A percentile compares a stretch with the other conserved stretches of the same genome.
Evolutionary conservation across 768 basidiomycete genomes (phyloP).

Genomic region (Cystoderma amianthinum): DNA sequence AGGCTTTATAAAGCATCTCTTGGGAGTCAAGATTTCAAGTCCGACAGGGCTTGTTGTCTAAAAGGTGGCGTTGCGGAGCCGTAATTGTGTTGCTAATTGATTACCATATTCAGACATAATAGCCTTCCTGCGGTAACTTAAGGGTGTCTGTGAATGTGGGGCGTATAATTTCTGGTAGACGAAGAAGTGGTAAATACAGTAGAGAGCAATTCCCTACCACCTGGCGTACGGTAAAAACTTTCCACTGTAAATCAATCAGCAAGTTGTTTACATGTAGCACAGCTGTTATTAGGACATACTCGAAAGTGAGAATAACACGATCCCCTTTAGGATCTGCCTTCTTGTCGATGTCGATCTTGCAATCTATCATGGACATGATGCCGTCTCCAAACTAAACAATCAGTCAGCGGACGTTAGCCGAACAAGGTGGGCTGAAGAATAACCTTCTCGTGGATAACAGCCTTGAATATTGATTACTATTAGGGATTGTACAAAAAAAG

Average conservation of each 20-base stretch:
- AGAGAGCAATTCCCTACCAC: not conserved
- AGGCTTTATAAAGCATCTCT: not conserved
- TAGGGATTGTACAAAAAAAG: too few relatives aligned
- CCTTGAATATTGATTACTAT: not conserved
- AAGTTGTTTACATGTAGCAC: not conserved
- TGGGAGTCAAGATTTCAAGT: not conserved
- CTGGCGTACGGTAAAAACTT: not conserved
- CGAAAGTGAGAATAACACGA: conserved; percentile 72
- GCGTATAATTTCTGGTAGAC: too few relatives aligned
- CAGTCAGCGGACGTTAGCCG: conserved; percentile 1
- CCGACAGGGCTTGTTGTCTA: not conserved
- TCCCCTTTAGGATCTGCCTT: conserved; percentile 77
- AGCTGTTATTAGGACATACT: conserved; percentile 38
- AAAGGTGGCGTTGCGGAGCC: not conserved
- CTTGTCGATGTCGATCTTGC: conserved; percentile 58
- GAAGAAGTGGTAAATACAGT: not conserved
- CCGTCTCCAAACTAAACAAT: conserved; percentile 68
- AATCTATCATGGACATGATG: conserved; percentile 88
- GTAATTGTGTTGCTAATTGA: not conserved
- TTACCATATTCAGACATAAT: too few relatives aligned
- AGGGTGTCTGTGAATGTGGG: too few relatives aligned
- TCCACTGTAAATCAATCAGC: not conserved
- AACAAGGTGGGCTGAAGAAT: not conserved
- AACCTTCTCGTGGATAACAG: conserved; percentile 33
- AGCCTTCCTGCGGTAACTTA: too few relatives aligned